Evolutionary conservation across 371 early-diverging fungal genomes (phyloP), one percentile per base, ranked within the genome.

Genomic region (Chytridium lagenaria): DNA sequence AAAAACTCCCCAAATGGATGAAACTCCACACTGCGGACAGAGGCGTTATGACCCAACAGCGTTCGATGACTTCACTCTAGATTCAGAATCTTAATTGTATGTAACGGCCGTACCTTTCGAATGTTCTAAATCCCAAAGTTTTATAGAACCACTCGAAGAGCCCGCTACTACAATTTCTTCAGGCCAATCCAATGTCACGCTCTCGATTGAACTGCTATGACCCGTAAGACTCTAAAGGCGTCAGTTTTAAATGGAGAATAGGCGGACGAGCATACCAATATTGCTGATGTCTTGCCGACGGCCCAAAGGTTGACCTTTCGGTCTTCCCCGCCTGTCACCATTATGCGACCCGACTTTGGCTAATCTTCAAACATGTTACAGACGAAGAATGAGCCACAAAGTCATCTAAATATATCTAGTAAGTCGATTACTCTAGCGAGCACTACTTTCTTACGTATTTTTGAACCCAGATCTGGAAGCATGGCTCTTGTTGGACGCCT

Each of bases 1-100:
- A 90, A 89, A 70, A 88, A 89, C 44, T 89, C 85, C 16, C 89
- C 88, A 77, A 88, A 89, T 0, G 87, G 88, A 68, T 87, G 86
- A 72, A 88, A 87, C 65, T 88, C 86, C 23, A 91, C 81, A 36
- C 77, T 76, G 0, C 78, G 80, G 0, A 84, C 81, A 34, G 77
- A 73, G 52, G 80, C 57, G 49, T 84, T 85, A 75, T 92, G 92
- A 22, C 87, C 89, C 1, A 74, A 36, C 12, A 88, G 72, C n/a
- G 87, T 84, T 1, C 89, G 23, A 88, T 85, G 23, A 86, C 87
- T 85, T 23, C 33, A 33, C 52, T 38, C 5, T 67, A 26, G 68
- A 16, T 1, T 67, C 5, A 33, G 12, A 31, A 63, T 5, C 22
- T 1, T 36, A 59, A 50, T 37, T 51, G 37, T 1, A 38, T 12